Conservation (phyloP, 164 flowering plant genomes). For the Dillenia turbinata region DNA sequence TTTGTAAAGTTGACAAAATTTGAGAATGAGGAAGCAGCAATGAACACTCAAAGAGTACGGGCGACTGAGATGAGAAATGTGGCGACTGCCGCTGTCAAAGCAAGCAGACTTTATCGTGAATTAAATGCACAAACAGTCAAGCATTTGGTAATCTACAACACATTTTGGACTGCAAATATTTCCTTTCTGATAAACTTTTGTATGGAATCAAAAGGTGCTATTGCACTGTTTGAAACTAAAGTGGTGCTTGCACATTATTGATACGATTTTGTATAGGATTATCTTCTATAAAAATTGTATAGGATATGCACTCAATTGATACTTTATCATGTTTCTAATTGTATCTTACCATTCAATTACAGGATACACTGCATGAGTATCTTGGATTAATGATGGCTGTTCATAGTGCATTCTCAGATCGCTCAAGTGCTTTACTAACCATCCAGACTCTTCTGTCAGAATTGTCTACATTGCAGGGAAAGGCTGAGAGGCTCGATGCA, state of each 20-base stretch:
- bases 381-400: constrained; percentile 86
- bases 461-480: constrained; percentile 60
- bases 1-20: constrained; percentile 82
- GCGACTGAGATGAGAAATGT: constrained; percentile 65
- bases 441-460: constrained; percentile 89
- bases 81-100: constrained; percentile 93
- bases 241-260: too few species aligned
- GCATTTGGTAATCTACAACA: constrained; percentile 57
- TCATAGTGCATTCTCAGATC: constrained; percentile 78
- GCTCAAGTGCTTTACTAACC: constrained; percentile 83
- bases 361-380: constrained; percentile 90
- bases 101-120: constrained; percentile 84
- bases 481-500: constrained; percentile 76
- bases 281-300: too few species aligned
- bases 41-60: constrained; percentile 61
- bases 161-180: too few species aligned
- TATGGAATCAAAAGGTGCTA: too few species aligned
- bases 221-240: too few species aligned
- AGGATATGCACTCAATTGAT: too few species aligned
- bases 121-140: constrained; percentile 85
- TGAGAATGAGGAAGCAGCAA: constrained; percentile 72
- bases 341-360: constrained; percentile 9
- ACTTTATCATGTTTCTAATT: too few species aligned
- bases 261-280: too few species aligned
- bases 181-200: too few species aligned